A percentile compares a stretch with the other conserved stretches of the same genome.
phyloP scores from a whole-genome alignment of 371 early-diverging fungal species.

The Zopfochytrium polystomum region DNA sequence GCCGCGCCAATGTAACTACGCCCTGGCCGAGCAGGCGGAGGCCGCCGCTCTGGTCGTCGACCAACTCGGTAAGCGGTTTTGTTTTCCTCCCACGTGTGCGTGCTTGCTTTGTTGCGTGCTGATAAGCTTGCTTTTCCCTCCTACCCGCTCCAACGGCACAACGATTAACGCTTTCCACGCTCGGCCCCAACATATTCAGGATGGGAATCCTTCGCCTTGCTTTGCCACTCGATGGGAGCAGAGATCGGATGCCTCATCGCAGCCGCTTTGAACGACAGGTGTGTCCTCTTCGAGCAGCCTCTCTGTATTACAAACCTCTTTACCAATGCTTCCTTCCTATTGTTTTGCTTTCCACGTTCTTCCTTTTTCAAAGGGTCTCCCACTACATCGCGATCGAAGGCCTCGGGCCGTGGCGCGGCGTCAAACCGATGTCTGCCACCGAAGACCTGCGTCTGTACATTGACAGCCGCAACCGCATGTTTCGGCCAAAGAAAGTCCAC shows the following conservation, averaged over 20 bases:
- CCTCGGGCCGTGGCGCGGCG: constrained; percentile 18
- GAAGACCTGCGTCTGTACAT: not conserved
- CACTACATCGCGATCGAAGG: constrained; percentile 20
- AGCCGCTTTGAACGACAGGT: no score
- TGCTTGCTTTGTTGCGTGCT: no score
- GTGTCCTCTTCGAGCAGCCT: no score
- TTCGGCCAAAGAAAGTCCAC: constrained; percentile 1
- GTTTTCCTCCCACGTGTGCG: no score
- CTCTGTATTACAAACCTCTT: no score
- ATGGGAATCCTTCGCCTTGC: constrained; percentile 6
- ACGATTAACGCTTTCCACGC: no score
- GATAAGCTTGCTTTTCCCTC: no score
- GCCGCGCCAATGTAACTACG: no score
- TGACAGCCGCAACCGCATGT: not conserved
- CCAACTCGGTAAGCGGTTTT: not conserved
- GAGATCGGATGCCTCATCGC: constrained; percentile 3
- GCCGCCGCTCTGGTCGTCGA: constrained; percentile 7
- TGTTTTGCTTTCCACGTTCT: no score
- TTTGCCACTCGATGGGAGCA: constrained; percentile 18
- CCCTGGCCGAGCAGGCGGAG: constrained; percentile 13
- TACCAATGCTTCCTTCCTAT: no score
- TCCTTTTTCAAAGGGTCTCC: constrained; percentile 6
- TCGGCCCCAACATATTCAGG: no score
- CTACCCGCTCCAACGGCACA: no score
- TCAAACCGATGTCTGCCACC: not conserved